Evolutionary conservation across 345 rosid genomes (phyloP), one percentile per base, ranked within the genome.

Genomic region (Geranium brycei): DNA sequence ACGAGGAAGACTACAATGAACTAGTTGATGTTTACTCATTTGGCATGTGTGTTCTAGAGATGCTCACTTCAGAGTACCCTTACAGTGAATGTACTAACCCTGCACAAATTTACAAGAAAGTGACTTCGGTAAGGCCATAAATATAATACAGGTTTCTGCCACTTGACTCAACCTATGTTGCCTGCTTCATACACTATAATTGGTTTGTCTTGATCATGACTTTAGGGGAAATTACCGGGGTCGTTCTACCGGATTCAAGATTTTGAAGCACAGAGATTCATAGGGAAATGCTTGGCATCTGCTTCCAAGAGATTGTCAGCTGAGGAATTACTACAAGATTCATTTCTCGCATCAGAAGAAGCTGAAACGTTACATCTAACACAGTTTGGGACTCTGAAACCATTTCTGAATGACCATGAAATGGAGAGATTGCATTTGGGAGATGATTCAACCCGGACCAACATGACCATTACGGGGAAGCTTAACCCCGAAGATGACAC

Each of bases 1-100:
- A 88, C 61, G 91, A 88, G 38, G 92, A 88, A 78, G 81, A 86
- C 66, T 88, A 88, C 77, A 86, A 81, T 71, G 88, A 88, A 65
- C 88, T 88, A 19, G 88, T 86, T 38, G 92, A 88, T 74, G 86
- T 88, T 59, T 88, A 88, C 74, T 86, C 96, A 17, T 88, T 88
- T 70, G 96, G 96, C 66, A 79, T 88, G 96, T 84, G 92, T 66
- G 78, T 88, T 64, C 31, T 88, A 57, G 92, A 88, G 85, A 84
- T 88, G 90, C 73, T 86, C 69, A 86, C 96, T 59, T 80, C 85
- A 71, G 92, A 88, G 72, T 84, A 82, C 68, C 96, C 96, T 2
- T 88, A 88, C 63, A 78, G 84, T 55, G 96, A 88, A 66, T 88
- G 96, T 79, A 62, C 69, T 68, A 86, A 84, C 65, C 77, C 83